Base-by-base conservation (phyloP, 2,329 filamentous ascomycete genomes). In the Hypoxylon rubiginosum region DNA sequence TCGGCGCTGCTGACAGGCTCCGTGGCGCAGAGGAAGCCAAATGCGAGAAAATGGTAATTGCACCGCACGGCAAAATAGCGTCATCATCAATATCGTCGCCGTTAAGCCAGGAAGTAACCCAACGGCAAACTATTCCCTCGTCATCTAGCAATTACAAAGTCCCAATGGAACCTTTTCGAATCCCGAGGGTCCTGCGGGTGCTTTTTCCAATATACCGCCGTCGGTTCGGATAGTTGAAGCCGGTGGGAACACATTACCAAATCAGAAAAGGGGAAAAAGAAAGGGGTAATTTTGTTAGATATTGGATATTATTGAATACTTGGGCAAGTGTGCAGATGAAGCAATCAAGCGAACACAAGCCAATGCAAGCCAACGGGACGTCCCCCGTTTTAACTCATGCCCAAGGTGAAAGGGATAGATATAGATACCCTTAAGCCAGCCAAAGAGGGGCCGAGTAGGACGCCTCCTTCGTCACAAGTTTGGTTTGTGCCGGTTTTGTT, bases 371-470 rank as follows among this genome's bases (percentile, higher is more conserved):
- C 39, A 69, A 41, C 63, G 59, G 53, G 55, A 67, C 57, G 49
- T 41, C 45, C 50, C 60, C 67, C 60, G 36, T 61, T 66, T 67
- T 69, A 62, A 67, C 57, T 62, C 59, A 39, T 62, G 64, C 63
- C 67, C 67, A 59, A 64, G 67, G 64, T 69, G 64, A 69, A 68
- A 67, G 52, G n/a, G n/a, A n/a, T n/a, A n/a, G n/a, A n/a, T n/a
- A n/a, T n/a, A 55, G 46, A 15, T 66, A 57, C 53, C 59, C 67
- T 56, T 58, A 53, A 57, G 28, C 60, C 64, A 67, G 64, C 57
- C 53, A 53, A 62, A 53, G 48, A 52, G 32, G 45, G 49, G 11
- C 21, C 28, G 19, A 49, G 24, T 43, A 55, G 11, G 50, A 39
- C 63, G 64, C 67, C 60, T 59, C 64, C 54, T 62, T 57, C 67